A percentile compares a stretch with the other conserved stretches of the same genome.
phyloP scores from a whole-genome alignment of 129 eudicot species.

The Ambrosia artemisiifolia region DNA sequence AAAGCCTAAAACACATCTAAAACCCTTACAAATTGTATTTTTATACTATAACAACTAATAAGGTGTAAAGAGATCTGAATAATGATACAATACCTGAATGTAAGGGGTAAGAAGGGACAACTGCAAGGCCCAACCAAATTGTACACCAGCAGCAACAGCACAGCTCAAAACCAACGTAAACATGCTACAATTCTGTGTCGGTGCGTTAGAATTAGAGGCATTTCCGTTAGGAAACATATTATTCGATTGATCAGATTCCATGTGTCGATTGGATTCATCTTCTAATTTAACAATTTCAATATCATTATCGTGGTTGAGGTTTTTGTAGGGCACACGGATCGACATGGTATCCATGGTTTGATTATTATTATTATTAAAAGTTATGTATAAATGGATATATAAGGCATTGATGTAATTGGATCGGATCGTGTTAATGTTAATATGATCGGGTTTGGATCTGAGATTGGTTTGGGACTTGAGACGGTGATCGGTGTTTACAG shows the following conservation, averaged over 20 bases:
- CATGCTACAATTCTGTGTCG: slow-evolving; percentile 37
- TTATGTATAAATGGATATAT: neutral
- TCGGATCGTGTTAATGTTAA: neutral
- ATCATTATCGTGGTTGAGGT: slow-evolving; percentile 50
- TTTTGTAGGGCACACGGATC: slow-evolving; percentile 76
- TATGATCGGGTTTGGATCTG: slow-evolving; percentile 1
- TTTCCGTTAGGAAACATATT: slow-evolving; percentile 23
- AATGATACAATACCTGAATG: slow-evolving; percentile 54
- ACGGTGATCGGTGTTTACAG: slow-evolving; percentile 16
- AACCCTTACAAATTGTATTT: too few species aligned
- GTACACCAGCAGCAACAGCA: slow-evolving; percentile 92
- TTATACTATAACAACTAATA: too few species aligned
- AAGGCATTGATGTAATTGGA: slow-evolving; percentile 11
- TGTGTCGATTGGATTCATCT: slow-evolving; percentile 17
- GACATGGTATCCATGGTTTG: slow-evolving; percentile 57
- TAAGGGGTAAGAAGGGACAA: slow-evolving; percentile 92
- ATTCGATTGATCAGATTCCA: slow-evolving; percentile 18
- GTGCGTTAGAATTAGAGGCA: slow-evolving; percentile 28
- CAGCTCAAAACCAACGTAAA: slow-evolving; percentile 71
- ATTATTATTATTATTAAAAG: slow-evolving; percentile 5
- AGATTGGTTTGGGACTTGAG: neutral
- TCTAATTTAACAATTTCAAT: slow-evolving; percentile 57
- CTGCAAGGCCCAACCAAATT: slow-evolving; percentile 97
- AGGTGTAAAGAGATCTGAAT: slow-evolving; percentile 6
- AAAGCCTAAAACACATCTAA: too few species aligned